These are phyloP conservation scores for Ceriops decandra DNA, from an alignment of 345 rosid species.

Conservation along the genomic window DNA sequence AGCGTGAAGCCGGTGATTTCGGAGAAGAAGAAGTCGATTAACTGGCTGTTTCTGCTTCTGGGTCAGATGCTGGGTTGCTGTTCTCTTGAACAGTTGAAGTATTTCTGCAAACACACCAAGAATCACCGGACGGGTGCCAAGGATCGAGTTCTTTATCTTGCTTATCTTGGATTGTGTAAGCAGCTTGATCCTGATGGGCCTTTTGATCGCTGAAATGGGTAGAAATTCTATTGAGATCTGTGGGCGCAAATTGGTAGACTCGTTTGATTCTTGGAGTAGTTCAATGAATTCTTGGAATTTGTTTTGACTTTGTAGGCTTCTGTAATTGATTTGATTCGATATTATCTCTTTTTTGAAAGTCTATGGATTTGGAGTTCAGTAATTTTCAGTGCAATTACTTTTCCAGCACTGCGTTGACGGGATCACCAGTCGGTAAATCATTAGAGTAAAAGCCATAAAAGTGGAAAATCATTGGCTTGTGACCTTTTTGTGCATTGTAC, in stretches of 20 bases:
- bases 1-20: slow-evolving; percentile 55
- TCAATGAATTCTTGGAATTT: too few species aligned
- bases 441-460: too few species aligned
- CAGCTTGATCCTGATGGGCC: slow-evolving; percentile 59
- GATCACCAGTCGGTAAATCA: too few species aligned
- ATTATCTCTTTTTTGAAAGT: too few species aligned
- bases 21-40: slow-evolving; percentile 48
- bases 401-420: too few species aligned
- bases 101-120: slow-evolving; percentile 72
- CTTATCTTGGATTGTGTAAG: slow-evolving; percentile 54
- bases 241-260: not conserved
- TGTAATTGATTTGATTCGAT: too few species aligned
- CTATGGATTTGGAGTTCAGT: too few species aligned
- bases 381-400: too few species aligned
- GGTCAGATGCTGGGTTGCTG: slow-evolving; percentile 71
- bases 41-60: slow-evolving; percentile 82
- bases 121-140: slow-evolving; percentile 78
- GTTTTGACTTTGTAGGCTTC: too few species aligned
- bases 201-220: slow-evolving; percentile 25
- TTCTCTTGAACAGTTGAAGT: slow-evolving; percentile 69
- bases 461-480: too few species aligned
- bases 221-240: not conserved
- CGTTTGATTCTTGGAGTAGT: too few species aligned
- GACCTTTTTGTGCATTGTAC: too few species aligned
- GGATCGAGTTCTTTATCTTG: slow-evolving; percentile 59